Conservation (phyloP, 768 basidiomycete genomes). For the Kwoniella shandongensis region DNA sequence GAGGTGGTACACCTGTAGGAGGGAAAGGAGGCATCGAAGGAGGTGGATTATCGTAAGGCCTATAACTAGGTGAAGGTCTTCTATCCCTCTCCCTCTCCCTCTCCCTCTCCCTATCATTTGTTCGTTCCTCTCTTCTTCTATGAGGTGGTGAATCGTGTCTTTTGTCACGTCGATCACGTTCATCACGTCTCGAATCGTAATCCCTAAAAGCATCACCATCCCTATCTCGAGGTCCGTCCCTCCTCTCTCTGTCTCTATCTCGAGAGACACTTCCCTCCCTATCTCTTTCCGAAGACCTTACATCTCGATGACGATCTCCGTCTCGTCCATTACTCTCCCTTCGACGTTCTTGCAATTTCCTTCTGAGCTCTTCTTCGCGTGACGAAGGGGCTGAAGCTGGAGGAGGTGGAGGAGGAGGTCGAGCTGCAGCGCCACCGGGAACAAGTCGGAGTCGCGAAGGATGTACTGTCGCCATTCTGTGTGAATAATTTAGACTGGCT, state of each 20-base stretch:
- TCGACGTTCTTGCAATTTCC: slow-evolving; percentile 22
- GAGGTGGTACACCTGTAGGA: background rate
- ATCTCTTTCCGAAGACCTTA: slow-evolving; percentile 4
- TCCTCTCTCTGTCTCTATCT: slow-evolving; percentile 7
- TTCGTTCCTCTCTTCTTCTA: slow-evolving; percentile 9
- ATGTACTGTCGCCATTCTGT: slow-evolving; percentile 44
- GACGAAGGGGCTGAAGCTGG: slow-evolving; percentile 11
- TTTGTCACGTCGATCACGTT: slow-evolving; percentile 2
- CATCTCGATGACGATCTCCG: too few species aligned
- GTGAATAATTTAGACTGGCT: background rate
- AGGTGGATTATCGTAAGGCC: slow-evolving; percentile 13
- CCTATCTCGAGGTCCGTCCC: slow-evolving; percentile 7
- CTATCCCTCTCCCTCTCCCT: slow-evolving; percentile 15
- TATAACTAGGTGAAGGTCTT: slow-evolving; percentile 24
- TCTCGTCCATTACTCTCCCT: slow-evolving; percentile 1
- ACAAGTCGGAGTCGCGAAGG: slow-evolving; percentile 47
- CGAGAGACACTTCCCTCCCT: slow-evolving; percentile 10
- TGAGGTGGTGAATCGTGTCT: slow-evolving; percentile 12
- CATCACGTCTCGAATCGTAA: slow-evolving; percentile 14
- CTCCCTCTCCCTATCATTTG: slow-evolving; percentile 11
- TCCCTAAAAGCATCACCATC: slow-evolving; percentile 16
- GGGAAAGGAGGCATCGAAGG: background rate
- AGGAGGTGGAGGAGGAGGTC: slow-evolving; percentile 10
- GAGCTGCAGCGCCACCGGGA: slow-evolving; percentile 16
- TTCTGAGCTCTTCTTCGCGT: slow-evolving; percentile 33